phyloP scores from a whole-genome alignment of 2,329 filamentous ascomycete genomes.

The Dichotomopilus funicola region DNA sequence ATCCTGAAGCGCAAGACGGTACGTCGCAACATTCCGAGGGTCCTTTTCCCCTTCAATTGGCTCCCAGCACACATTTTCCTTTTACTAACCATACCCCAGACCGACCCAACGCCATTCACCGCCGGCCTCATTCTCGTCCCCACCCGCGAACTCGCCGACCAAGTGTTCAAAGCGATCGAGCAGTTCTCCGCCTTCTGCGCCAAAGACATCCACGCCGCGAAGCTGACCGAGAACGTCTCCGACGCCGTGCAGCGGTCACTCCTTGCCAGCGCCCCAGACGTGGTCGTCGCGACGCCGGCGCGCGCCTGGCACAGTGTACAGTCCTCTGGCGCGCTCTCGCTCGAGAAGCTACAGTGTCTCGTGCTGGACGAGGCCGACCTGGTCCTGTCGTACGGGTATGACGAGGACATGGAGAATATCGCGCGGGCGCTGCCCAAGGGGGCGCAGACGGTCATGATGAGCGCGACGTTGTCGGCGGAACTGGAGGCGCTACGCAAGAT shows the following conservation, averaged over 20 bases:
- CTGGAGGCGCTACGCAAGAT: conserved; percentile 78
- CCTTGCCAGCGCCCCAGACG: conserved; percentile 77
- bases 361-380: conserved; percentile 94
- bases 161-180: conserved; percentile 74
- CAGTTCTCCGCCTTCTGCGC: conserved; percentile 75
- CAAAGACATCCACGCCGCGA: conserved; percentile 74
- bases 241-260: conserved; percentile 83
- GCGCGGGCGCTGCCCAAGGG: conserved; percentile 73
- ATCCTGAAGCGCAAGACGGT: conserved; percentile 68
- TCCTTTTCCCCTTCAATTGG: neutral
- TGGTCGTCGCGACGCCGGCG: conserved; percentile 88
- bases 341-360: conserved; percentile 66
- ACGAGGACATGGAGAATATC: conserved; percentile 78
- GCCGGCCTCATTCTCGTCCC: conserved; percentile 86
- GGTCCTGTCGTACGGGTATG: conserved; percentile 88
- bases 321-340: conserved; percentile 55
- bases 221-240: conserved; percentile 84
- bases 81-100: conserved; percentile 29
- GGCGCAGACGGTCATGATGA: conserved; percentile 88
- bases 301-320: conserved; percentile 73
- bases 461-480: conserved; percentile 82
- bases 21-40: conserved; percentile 1
- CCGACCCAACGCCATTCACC: conserved; percentile 48
- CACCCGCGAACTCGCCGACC: conserved; percentile 87
- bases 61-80: neutral